These are phyloP conservation scores for Starmerella bombi DNA, from an alignment of 805 yeast species.

Conservation along the genomic window DNA sequence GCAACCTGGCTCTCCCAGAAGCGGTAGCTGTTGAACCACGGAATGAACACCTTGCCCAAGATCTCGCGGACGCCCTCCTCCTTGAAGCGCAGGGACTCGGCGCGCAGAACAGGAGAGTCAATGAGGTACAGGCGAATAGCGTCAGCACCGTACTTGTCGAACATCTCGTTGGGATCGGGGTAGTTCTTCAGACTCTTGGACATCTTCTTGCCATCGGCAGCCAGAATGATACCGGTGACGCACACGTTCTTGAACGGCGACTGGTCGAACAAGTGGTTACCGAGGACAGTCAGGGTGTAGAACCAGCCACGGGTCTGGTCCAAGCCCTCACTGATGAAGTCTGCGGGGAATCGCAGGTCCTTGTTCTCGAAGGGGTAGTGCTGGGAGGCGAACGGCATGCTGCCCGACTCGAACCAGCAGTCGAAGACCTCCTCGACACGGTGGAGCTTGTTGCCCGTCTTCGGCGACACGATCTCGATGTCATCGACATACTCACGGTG, in stretches of 20 bases:
- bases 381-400: constrained; percentile 95
- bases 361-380: constrained; percentile 91
- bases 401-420: constrained; percentile 99
- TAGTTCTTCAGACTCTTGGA: constrained; percentile 95
- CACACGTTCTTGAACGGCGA: constrained; percentile 93
- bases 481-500: constrained; percentile 90
- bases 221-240: constrained; percentile 91
- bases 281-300: constrained; percentile 88
- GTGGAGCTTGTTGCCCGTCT: constrained; percentile 74
- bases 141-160: constrained; percentile 91
- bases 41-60: constrained; percentile 85
- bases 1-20: constrained; percentile 92
- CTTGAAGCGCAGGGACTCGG: constrained; percentile 90
- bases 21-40: constrained; percentile 98
- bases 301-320: constrained; percentile 99
- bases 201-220: constrained; percentile 98
- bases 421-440: constrained; percentile 97
- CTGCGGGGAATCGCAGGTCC: constrained; percentile 83
- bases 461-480: constrained; percentile 81
- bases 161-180: constrained; percentile 80
- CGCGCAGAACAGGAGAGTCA: constrained; percentile 93
- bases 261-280: constrained; percentile 81
- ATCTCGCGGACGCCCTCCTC: constrained; percentile 99
- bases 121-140: constrained; percentile 90
- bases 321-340: constrained; percentile 95